Evolutionary conservation across 2,329 filamentous ascomycete species (phyloP), one percentile per base, ranked within the genome.

Genomic region (Arthrobotrys iridis): DNA sequence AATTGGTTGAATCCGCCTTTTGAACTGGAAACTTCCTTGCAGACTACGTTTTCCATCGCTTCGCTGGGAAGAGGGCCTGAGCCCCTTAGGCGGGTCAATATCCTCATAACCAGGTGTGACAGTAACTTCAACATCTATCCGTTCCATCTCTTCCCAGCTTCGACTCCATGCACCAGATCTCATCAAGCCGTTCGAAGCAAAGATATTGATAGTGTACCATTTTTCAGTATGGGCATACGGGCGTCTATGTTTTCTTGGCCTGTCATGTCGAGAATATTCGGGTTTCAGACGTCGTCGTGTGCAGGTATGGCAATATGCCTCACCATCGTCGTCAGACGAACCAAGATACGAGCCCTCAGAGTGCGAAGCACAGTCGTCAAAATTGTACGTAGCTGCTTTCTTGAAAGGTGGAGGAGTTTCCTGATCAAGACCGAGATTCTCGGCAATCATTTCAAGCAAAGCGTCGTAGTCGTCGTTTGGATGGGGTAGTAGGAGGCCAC

Each of bases 141-240:
- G 88, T 83, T 99, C 95, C 95, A 99, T 99, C 82, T 98, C 94
- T 78, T 88, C 91, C 94, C 94, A 99, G 71, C 92, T 94, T 1
- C 93, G 93, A 3, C 88, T 88, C 95, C 95, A 99, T 0, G 95
- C 94, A 0, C 93, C 93, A 3, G 92, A 90, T 71, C 89, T 88
- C 92, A 99, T 96, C 52, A 98, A 84, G 0, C 95, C 95, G 82
- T 98, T 99, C 60, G 93, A 94, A 0, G 95, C 95, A 80, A 94
- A 99, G 0, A 98, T 90, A 80, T 93, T 95, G 81, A 98, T 86
- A 28, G 89, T 87, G 85, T 92, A 95, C 55, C 89, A 85, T 79
- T 86, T 87, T 67, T 84, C 82, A 3, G 46, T 60, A 20, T 58
- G 57, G 13, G 81, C 13, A 72, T 77, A 52, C 79, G 59, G 8